phyloP scores from a whole-genome alignment of 2,329 filamentous ascomycete genomes.

The Colletotrichum liriopes region DNA sequence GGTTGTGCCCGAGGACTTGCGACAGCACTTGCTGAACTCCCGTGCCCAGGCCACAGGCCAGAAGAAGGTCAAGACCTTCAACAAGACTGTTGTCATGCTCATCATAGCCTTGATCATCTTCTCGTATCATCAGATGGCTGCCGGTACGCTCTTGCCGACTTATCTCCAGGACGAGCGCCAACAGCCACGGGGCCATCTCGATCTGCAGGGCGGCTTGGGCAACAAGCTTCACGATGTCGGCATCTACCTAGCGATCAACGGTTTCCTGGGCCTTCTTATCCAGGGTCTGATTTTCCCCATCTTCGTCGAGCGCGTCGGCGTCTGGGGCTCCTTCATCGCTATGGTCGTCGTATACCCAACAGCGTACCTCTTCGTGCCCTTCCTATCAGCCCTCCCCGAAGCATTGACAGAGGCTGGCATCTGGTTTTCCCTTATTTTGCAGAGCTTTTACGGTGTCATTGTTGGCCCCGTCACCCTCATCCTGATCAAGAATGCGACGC shows the following conservation, averaged over 20 bases:
- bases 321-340: slow-evolving; percentile 77
- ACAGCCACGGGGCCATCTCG: slow-evolving; percentile 49
- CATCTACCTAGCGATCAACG: slow-evolving; percentile 78
- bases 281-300: slow-evolving; percentile 81
- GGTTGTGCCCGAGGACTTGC: slow-evolving; percentile 46
- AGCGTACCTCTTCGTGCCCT: slow-evolving; percentile 79
- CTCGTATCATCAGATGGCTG: slow-evolving; percentile 64
- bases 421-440: slow-evolving; percentile 75
- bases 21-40: slow-evolving; percentile 20
- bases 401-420: slow-evolving; percentile 72
- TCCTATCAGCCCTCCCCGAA: slow-evolving; percentile 71
- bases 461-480: slow-evolving; percentile 79
- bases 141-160: slow-evolving; percentile 59
- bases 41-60: slow-evolving; percentile 19
- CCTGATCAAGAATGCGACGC: slow-evolving; percentile 80
- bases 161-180: slow-evolving; percentile 58
- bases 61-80: slow-evolving; percentile 51
- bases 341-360: slow-evolving; percentile 78
- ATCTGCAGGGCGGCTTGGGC: slow-evolving; percentile 74
- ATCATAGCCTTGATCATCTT: slow-evolving; percentile 58
- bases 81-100: slow-evolving; percentile 59
- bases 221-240: slow-evolving; percentile 76
- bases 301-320: slow-evolving; percentile 74
- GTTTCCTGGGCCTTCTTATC: slow-evolving; percentile 79
- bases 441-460: slow-evolving; percentile 79